These are phyloP conservation scores for Carex kokanica DNA, from an alignment of 176 grass and related monocot genomes.

Conservation along the genomic window DNA sequence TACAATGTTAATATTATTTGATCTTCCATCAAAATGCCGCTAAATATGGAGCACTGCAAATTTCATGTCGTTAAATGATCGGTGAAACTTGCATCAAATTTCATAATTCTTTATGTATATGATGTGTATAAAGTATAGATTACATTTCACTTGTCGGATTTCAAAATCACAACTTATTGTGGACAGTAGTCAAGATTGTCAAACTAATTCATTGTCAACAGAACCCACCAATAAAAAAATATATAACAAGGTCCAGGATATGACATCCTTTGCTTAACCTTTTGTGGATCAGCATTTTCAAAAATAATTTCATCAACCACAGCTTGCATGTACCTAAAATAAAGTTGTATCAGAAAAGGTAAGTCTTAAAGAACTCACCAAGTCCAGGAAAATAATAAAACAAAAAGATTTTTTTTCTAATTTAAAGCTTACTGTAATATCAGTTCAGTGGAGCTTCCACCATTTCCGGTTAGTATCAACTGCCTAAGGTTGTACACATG, in stretches of 20 bases:
- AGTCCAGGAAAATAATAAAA: constrained; percentile 8
- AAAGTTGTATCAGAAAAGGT: constrained; percentile 3
- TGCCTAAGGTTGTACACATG: constrained; percentile 97
- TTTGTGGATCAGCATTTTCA: constrained; percentile 60
- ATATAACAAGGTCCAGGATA: constrained; percentile 14
- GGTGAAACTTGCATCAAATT: too few relatives aligned
- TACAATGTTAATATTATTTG: too few relatives aligned
- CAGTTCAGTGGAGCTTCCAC: constrained; percentile 73
- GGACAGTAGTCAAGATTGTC: too few relatives aligned
- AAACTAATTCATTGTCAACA: too few relatives aligned
- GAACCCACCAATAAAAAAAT: neutral
- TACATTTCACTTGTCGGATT: too few relatives aligned
- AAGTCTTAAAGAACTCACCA: neutral
- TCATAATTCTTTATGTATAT: too few relatives aligned
- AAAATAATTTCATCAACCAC: constrained; percentile 84
- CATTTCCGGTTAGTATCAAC: constrained; percentile 83
- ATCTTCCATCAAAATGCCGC: too few relatives aligned
- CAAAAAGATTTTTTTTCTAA: neutral
- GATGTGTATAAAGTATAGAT: too few relatives aligned
- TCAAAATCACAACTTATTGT: too few relatives aligned
- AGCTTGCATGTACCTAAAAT: constrained; percentile 92
- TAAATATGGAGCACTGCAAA: too few relatives aligned
- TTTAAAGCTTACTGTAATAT: constrained; percentile 80
- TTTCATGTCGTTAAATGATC: too few relatives aligned
- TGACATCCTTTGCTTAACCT: constrained; percentile 35